Evolutionary conservation across 805 yeast genomes (phyloP).

Genomic region (Candida lessepsii): DNA sequence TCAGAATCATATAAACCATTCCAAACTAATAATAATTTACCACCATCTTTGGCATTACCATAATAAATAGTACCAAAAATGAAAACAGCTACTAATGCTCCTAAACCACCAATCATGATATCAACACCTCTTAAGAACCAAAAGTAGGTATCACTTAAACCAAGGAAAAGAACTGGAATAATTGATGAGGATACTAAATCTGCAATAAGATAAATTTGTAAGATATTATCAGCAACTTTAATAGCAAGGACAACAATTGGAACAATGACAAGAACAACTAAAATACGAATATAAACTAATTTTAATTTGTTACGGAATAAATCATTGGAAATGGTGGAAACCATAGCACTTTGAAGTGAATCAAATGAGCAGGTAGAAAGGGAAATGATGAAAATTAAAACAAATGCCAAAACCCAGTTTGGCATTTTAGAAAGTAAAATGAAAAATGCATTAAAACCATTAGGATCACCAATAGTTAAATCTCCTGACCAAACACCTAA

Average conservation of each 20-base stretch:
- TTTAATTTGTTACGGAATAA: constrained; percentile 78
- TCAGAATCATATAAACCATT: constrained; percentile 72
- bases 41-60: constrained; percentile 72
- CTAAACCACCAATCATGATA: constrained; percentile 78
- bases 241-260: constrained; percentile 86
- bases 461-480: constrained; percentile 48
- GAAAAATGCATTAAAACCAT: constrained; percentile 71
- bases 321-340: constrained; percentile 87
- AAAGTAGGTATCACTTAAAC: constrained; percentile 58
- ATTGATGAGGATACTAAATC: constrained; percentile 86
- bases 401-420: constrained; percentile 81
- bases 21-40: constrained; percentile 66
- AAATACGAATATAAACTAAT: constrained; percentile 60
- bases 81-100: constrained; percentile 77
- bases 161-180: constrained; percentile 80
- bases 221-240: constrained; percentile 74
- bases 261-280: constrained; percentile 76
- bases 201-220: constrained; percentile 86
- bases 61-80: constrained; percentile 83
- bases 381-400: constrained; percentile 67
- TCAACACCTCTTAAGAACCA: constrained; percentile 78
- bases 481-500: constrained; percentile 90
- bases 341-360: constrained; percentile 83
- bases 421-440: constrained; percentile 71
- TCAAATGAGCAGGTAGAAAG: constrained; percentile 89